These are phyloP conservation scores for Gaeumannomyces tritici DNA, from an alignment of 2,329 filamentous ascomycete species.

Conservation along the genomic window DNA sequence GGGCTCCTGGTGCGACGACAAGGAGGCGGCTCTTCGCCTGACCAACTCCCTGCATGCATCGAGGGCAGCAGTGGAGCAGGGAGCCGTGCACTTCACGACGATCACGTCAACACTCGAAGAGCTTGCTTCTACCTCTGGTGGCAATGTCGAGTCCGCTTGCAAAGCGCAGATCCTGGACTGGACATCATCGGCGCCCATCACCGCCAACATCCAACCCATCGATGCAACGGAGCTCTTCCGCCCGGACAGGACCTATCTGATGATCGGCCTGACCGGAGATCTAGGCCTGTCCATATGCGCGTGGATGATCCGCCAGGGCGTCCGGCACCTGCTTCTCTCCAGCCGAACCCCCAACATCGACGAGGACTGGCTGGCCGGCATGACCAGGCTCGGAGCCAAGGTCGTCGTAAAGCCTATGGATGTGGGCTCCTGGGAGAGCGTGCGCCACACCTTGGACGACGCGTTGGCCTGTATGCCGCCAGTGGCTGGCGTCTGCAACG, in stretches of 20 bases:
- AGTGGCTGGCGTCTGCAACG: background rate
- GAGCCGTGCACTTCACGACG: too few relatives aligned
- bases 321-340: background rate
- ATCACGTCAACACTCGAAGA: too few relatives aligned
- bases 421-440: slow-evolving; percentile 9
- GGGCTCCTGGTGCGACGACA: too few relatives aligned
- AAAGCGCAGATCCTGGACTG: too few relatives aligned
- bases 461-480: background rate
- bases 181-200: too few relatives aligned
- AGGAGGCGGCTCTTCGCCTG: too few relatives aligned
- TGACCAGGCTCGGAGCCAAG: background rate
- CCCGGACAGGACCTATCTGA: background rate
- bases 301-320: background rate
- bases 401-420: slow-evolving; percentile 5
- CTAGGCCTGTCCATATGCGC: background rate
- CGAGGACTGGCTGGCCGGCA: background rate
- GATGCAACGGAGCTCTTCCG: background rate
- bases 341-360: background rate
- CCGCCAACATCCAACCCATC: background rate
- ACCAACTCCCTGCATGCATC: too few relatives aligned
- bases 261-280: background rate
- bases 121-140: too few relatives aligned
- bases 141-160: too few relatives aligned
- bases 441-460: background rate
- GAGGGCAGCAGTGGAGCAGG: too few relatives aligned